phyloP scores from a whole-genome alignment of 805 yeast genomes.

The Wickerhamiella shivajii region DNA sequence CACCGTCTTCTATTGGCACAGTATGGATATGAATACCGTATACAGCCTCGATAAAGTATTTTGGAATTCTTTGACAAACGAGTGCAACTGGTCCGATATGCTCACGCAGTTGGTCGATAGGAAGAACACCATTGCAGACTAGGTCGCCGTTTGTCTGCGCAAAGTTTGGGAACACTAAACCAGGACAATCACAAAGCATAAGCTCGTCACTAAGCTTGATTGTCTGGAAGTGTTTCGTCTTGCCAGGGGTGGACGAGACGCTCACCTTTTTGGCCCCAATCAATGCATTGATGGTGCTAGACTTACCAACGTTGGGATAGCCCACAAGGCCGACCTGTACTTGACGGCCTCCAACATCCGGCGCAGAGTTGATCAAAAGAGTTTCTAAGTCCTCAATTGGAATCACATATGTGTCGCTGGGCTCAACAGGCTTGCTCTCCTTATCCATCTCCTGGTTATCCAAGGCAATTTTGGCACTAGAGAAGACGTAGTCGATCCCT shows the following conservation, averaged over 20 bases:
- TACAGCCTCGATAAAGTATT: slow-evolving; percentile 72
- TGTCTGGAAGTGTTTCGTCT: slow-evolving; percentile 97
- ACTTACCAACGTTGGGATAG: slow-evolving; percentile 91
- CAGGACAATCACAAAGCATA: slow-evolving; percentile 94
- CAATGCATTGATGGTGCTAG: slow-evolving; percentile 94
- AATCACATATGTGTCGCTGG: slow-evolving; percentile 49
- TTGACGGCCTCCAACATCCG: slow-evolving; percentile 43
- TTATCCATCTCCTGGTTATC: slow-evolving; percentile 47
- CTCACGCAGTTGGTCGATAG: slow-evolving; percentile 93
- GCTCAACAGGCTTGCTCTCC: slow-evolving; percentile 1
- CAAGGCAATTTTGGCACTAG: slow-evolving; percentile 80
- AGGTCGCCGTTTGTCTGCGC: slow-evolving; percentile 93
- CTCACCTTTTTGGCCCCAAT: slow-evolving; percentile 97
- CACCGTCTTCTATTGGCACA: slow-evolving; percentile 70
- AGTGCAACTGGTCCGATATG: slow-evolving; percentile 76
- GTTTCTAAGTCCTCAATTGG: slow-evolving; percentile 75
- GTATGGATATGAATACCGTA: slow-evolving; percentile 85
- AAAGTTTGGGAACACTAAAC: slow-evolving; percentile 94
- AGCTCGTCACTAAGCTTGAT: slow-evolving; percentile 71
- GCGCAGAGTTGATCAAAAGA: slow-evolving; percentile 63
- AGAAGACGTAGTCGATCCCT: slow-evolving; percentile 73
- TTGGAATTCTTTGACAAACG: slow-evolving; percentile 80
- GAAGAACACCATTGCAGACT: slow-evolving; percentile 96
- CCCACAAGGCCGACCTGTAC: slow-evolving; percentile 93
- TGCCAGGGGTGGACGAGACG: slow-evolving; percentile 97